Evolutionary conservation across 2,329 filamentous ascomycete genomes (phyloP), one percentile per base, ranked within the genome.

Genomic region (Aspergillus intermedius): DNA sequence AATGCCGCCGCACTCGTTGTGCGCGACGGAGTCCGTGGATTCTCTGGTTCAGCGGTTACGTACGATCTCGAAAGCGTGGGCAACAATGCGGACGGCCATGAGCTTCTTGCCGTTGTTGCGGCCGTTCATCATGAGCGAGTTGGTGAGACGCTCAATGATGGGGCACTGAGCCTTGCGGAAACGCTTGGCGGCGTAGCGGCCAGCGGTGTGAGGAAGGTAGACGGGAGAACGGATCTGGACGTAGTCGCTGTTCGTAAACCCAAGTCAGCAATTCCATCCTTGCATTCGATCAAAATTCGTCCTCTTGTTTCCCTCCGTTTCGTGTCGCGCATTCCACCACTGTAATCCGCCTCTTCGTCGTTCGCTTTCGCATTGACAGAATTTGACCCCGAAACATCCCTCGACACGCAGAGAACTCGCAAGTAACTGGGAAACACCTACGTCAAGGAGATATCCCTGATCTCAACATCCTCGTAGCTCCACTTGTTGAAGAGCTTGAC

Each of bases 101-200:
- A 97, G 86, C 89, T 98, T 98, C 88, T 98, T 98, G 79, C 93
- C 93, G 88, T 96, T 98, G 88, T 98, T 98, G 80, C 93, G 93
- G 78, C 93, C 93, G 86, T 98, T 95, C 91, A 97, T 97, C 94
- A 98, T 98, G 75, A 98, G 86, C 54, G 93, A 97, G 88, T 98
- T 98, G 83, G 93, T 98, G 68, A 98, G 86, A 76, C 93, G 91
- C 88, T 98, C 93, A 74, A 98, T 96, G 86, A 98, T 97, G 70
- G 93, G 93, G 88, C 93, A 98, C 84, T 97, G 94, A 75, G 94
- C 93, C 87, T 98, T 98, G 82, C 93, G 88, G 89, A 98, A 98
- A 74, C 94, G 87, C 90, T 98, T 98, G 79, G 86, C 84, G 73
- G 93, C 93, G 84, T 95, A 98, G 74, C 91, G 89, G 74, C 93